These are phyloP conservation scores for Macrophomina phaseolina DNA, from an alignment of 2,329 filamentous ascomycete species.

Conservation along the genomic window DNA sequence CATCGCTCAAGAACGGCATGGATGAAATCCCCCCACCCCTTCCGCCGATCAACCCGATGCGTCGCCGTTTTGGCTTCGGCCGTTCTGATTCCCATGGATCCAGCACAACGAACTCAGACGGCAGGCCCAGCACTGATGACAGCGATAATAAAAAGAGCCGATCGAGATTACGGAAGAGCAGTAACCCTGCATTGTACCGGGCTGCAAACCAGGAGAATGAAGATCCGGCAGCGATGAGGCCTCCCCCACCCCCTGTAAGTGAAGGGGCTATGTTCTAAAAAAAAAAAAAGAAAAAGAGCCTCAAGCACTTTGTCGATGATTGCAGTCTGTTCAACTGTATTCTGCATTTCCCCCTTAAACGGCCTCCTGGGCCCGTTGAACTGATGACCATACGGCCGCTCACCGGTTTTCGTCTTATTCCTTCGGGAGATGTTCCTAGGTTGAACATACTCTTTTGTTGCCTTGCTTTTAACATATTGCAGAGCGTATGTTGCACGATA, in stretches of 20 bases:
- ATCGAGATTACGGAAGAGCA: slow-evolving; percentile 4
- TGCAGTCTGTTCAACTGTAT: background rate
- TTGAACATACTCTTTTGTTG: slow-evolving; percentile 1
- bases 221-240: background rate
- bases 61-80: slow-evolving; percentile 55
- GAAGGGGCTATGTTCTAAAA: slow-evolving; percentile 29
- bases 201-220: background rate
- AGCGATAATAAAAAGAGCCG: slow-evolving; percentile 17
- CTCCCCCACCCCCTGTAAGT: slow-evolving; percentile 16
- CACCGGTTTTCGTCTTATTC: background rate
- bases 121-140: slow-evolving; percentile 23
- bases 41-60: slow-evolving; percentile 65
- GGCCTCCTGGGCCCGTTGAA: background rate
- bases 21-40: slow-evolving; percentile 56
- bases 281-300: background rate
- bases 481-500: slow-evolving; percentile 24
- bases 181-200: slow-evolving; percentile 19
- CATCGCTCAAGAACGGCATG: slow-evolving; percentile 60
- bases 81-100: slow-evolving; percentile 43
- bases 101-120: slow-evolving; percentile 16
- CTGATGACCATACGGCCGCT: background rate
- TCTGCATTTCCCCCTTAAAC: background rate
- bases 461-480: slow-evolving; percentile 9
- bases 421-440: slow-evolving; percentile 4
- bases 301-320: background rate